Base-by-base conservation (phyloP, 192 early-diverging fungal genomes). In the Podila epigama region DNA sequence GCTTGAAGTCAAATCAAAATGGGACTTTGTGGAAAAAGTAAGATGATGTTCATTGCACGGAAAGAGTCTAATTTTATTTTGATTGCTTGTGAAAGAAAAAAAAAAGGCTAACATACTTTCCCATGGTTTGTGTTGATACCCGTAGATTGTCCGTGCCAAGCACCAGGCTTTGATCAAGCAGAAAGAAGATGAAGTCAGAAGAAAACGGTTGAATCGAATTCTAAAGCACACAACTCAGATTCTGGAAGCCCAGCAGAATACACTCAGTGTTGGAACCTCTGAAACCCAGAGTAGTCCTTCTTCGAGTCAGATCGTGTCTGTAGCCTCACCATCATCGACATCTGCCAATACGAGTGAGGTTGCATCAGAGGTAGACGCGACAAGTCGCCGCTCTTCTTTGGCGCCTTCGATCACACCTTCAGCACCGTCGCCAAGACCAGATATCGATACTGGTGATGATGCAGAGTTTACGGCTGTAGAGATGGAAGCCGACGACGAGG, bases 201-300 rank as follows among this genome's bases (percentile, higher is more conserved):
- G 89, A 55, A 84, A 82, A n/a, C 87, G 88, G 62, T 58, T 94
- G 62, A 85, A 92, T 58, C 78, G 83, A 32, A 92, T 94, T 66
- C 63, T 94, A 32, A 89, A 93, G 54, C 90, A 91, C 20, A 92
- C 92, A 1, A 88, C 88, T 15, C 87, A 86, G 39, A 84, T 92
- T 55, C 58, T 94, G 15, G 89, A 79, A 13, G 90, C 84, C 29
- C 86, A 88, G 70, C 86, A 66, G 31, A 78, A 58, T 28, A 61
- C 63, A 20, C 53, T 82, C 9, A 48, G n/a, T 22, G 22, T 69
- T 8, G 54, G 55, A 16, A 48, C 58, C 18, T 51, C 58, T 11
- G 60, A 60, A 16, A 60, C 58, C 58, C 58, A 58, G 2, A 40
- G 60, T 13, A 62, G 41, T 6, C 65, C 68, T 6, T 60, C 58